Evolutionary conservation across 345 rosid genomes (phyloP).

Genomic region (Syzygium aromaticum): DNA sequence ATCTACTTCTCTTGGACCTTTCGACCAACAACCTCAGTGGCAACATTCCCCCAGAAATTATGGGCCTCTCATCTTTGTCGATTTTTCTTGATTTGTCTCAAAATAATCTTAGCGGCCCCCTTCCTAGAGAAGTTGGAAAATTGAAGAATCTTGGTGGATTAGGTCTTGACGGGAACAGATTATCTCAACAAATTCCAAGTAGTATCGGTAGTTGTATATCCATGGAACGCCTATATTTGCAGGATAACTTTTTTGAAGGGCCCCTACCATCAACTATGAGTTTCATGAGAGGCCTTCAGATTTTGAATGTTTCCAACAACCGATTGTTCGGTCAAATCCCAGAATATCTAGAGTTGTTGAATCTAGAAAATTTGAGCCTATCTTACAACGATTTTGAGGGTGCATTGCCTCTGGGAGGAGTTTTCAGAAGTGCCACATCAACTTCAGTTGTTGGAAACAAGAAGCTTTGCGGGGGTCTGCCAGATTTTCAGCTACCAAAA

Average conservation of each 20-base stretch:
- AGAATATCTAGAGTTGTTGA: accelerated
- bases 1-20: neutral
- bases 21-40: neutral
- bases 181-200: neutral
- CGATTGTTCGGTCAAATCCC: accelerated
- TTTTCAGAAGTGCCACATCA: neutral
- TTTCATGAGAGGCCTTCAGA: neutral
- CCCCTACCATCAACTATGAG: neutral
- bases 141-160: neutral
- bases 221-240: neutral
- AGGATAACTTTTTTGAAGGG: neutral
- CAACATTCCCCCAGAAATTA: neutral
- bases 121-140: neutral
- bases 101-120: neutral
- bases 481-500: neutral
- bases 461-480: too few species aligned
- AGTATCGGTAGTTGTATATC: accelerated
- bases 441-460: too few species aligned
- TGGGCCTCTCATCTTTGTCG: neutral
- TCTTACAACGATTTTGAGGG: neutral
- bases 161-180: accelerated
- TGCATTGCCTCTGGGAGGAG: neutral
- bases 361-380: neutral
- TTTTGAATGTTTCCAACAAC: neutral
- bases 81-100: accelerated